Conservation (phyloP, 805 yeast species). For the Candida piceae region DNA sequence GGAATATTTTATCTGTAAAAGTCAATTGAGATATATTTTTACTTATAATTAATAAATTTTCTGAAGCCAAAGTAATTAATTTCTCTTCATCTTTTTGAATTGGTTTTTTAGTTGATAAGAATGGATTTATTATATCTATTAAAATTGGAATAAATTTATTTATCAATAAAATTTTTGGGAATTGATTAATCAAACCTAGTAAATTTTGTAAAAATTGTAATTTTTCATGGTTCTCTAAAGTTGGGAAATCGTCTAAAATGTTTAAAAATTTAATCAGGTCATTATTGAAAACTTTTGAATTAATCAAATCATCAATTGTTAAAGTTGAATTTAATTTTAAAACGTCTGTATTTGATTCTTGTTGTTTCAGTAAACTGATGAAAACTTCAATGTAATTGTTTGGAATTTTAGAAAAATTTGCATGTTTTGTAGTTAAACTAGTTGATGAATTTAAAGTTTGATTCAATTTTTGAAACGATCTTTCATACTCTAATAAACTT, state of each 20-base stretch:
- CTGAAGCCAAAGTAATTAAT: conserved; percentile 43
- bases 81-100: conserved; percentile 25
- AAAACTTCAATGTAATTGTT: conserved; percentile 43
- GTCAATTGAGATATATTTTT: conserved; percentile 65
- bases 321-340: conserved; percentile 25
- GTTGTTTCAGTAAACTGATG: conserved; percentile 46
- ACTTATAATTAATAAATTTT: conserved; percentile 60
- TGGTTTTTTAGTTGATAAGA: conserved; percentile 23
- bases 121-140: conserved; percentile 43
- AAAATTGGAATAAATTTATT: conserved; percentile 74
- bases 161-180: conserved; percentile 52
- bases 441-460: conserved; percentile 32
- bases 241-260: conserved; percentile 77
- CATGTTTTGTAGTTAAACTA: conserved; percentile 40
- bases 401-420: conserved; percentile 57
- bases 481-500: conserved; percentile 51
- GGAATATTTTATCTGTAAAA: conserved; percentile 66
- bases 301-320: conserved; percentile 61
- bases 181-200: conserved; percentile 45
- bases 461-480: conserved; percentile 38
- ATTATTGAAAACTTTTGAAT: conserved; percentile 73
- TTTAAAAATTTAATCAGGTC: conserved; percentile 76
- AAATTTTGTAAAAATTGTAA: conserved; percentile 64
- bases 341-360: conserved; percentile 28
- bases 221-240: conserved; percentile 65